Conservation (phyloP, 805 yeast species). For the Sugiyamaella floridensis region DNA sequence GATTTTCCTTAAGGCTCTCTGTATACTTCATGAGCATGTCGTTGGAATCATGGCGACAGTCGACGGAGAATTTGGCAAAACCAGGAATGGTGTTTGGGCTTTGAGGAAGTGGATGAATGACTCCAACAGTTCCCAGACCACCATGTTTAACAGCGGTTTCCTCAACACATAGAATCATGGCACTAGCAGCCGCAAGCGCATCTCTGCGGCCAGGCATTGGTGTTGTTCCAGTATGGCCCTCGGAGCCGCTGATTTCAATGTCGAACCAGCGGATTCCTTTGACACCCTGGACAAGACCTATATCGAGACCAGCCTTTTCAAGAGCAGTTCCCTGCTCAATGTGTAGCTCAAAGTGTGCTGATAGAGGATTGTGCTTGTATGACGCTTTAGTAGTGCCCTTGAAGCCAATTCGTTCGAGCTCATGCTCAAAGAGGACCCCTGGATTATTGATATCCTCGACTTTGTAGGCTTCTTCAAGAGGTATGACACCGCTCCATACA, state of each 20-base stretch:
- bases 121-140: conserved; percentile 56
- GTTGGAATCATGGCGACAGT: conserved; percentile 50
- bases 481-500: conserved; percentile 54
- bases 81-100: conserved; percentile 65
- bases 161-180: conserved; percentile 49
- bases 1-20: conserved; percentile 32
- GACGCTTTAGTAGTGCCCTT: conserved; percentile 46
- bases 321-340: conserved; percentile 73
- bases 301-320: conserved; percentile 46
- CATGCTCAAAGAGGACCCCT: conserved; percentile 43
- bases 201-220: conserved; percentile 57
- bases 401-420: conserved; percentile 56
- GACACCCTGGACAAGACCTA: conserved; percentile 61
- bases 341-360: conserved; percentile 68
- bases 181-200: conserved; percentile 52
- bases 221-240: conserved; percentile 71
- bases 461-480: conserved; percentile 43
- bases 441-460: conserved; percentile 49
- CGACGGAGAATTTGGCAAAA: conserved; percentile 51
- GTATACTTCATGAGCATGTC: conserved; percentile 35
- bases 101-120: conserved; percentile 49
- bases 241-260: conserved; percentile 51
- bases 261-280: conserved; percentile 62
- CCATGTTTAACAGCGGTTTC: conserved; percentile 45
- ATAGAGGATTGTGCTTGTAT: conserved; percentile 46